Conservation (phyloP, 2,329 filamentous ascomycete species). For the Lasiodiplodia sp. region DNA sequence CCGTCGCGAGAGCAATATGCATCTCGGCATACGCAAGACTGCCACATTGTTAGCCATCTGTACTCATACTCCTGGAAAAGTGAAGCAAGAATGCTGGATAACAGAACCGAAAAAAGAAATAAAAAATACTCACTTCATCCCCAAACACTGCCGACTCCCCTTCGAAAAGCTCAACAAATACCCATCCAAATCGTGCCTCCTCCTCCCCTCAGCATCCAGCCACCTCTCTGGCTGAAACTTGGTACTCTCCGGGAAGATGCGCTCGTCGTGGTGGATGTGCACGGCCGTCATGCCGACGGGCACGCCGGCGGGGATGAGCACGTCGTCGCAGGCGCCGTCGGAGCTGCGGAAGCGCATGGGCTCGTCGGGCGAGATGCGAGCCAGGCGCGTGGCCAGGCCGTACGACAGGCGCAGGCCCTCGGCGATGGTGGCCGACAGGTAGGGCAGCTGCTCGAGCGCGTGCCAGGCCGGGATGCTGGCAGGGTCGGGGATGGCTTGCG, state of each 20-base stretch:
- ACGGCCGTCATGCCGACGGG: constrained; percentile 30
- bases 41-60: background rate
- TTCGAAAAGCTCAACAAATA: constrained; percentile 43
- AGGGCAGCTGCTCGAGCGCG: constrained; percentile 30
- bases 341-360: constrained; percentile 29
- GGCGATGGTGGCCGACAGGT: constrained; percentile 34
- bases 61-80: too few species aligned
- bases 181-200: constrained; percentile 34
- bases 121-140: constrained; percentile 39
- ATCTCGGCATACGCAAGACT: constrained; percentile 31
- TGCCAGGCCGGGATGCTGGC: background rate
- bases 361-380: constrained; percentile 31
- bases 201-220: constrained; percentile 37
- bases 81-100: background rate
- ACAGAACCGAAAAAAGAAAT: too few species aligned
- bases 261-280: constrained; percentile 41
- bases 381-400: constrained; percentile 33
- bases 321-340: constrained; percentile 1
- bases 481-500: constrained; percentile 18
- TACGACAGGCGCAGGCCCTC: constrained; percentile 34
- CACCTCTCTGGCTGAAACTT: constrained; percentile 43
- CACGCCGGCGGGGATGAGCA: constrained; percentile 30
- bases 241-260: constrained; percentile 42
- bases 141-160: constrained; percentile 42
- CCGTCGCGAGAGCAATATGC: constrained; percentile 32